Evolutionary conservation across 2,329 filamentous ascomycete species (phyloP), one percentile per base, ranked within the genome.

Genomic region (Xylariaceae sp.): DNA sequence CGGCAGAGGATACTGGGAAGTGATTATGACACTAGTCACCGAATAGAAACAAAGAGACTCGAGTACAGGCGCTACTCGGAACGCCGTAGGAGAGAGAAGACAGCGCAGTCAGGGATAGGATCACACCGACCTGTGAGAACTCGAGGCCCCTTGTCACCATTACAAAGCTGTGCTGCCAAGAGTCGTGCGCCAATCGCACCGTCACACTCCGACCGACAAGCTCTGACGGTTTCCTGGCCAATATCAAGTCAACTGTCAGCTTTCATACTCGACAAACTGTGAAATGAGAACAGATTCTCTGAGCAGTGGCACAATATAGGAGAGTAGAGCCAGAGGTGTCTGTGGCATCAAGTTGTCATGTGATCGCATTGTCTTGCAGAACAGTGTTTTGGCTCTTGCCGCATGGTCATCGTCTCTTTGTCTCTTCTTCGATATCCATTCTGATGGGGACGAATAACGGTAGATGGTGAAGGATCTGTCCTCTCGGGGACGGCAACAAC

Each of bases 61-160:
- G 10, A 5, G 33, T 5, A 36, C 33, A 36, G 22, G 22, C 22
- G 50, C 51, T 47, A 48, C 39, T 44, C 31, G 51, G 44, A 46
- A 44, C 47, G 35, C 40, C 38, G 38, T 38, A 30, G 35, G 35
- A 41, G 42, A 47, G 41, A 49, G 40, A 43, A 53, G 54, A 49
- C 7, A 51, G 15, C 43, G 55, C 51, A 53, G 46, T 54, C 53
- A 54, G 54, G 58, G 55, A 60, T 53, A 53, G 58, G 54, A 61
- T 55, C 58, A 61, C 59, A 64, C 62, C 61, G 58, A 63, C 62
- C 62, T 64, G 62, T 60, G 60, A 51, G 54, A 53, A 61, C 52
- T 56, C 49, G 44, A 44, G 42, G 44, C 45, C 58, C 60, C 57
- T 60, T 62, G 60, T 60, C 60, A 64, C 62, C 60, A 62, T 58